A percentile compares a stretch with the other conserved stretches of the same genome.
Evolutionary conservation across 1,284 basidiomycete genomes (phyloP).

Genomic region (Crepidotus sp.): DNA sequence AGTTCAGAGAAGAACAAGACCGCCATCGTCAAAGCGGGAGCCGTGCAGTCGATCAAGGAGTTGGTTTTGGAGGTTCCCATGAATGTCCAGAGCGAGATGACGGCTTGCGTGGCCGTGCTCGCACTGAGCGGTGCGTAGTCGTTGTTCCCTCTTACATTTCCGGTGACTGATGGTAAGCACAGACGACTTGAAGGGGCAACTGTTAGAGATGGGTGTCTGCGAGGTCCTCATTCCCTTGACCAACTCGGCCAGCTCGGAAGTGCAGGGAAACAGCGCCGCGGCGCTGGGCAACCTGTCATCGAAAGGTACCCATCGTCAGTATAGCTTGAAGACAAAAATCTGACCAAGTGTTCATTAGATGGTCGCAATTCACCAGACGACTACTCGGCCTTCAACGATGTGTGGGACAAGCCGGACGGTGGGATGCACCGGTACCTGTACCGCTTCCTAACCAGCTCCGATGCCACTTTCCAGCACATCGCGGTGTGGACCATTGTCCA

Average conservation of each 20-base stretch:
- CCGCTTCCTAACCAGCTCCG: conserved; percentile 87
- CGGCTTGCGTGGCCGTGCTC: conserved; percentile 93
- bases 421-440: conserved; percentile 95
- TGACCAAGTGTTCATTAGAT: conserved; percentile 33
- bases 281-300: conserved; percentile 96
- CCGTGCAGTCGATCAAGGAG: conserved; percentile 97
- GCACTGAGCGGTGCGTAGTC: conserved; percentile 75
- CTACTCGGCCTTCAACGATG: conserved; percentile 95
- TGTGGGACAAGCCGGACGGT: conserved; percentile 97
- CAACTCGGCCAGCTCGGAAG: conserved; percentile 92
- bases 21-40: conserved; percentile 96
- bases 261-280: conserved; percentile 97
- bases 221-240: conserved; percentile 97
- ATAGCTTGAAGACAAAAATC: conserved; percentile 3
- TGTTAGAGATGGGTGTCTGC: conserved; percentile 97
- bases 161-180: conserved; percentile 9
- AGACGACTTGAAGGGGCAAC: conserved; percentile 93
- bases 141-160: conserved; percentile 1
- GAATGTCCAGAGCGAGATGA: conserved; percentile 99
- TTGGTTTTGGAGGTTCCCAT: conserved; percentile 92
- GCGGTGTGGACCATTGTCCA: conserved; percentile 99
- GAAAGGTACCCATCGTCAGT: conserved; percentile 54
- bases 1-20: conserved; percentile 98
- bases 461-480: conserved; percentile 99
- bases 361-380: conserved; percentile 81